A percentile compares a stretch with the other conserved stretches of the same genome.
Conservation (phyloP, 371 early-diverging fungal genomes). For the Parasitella parasitica region DNA sequence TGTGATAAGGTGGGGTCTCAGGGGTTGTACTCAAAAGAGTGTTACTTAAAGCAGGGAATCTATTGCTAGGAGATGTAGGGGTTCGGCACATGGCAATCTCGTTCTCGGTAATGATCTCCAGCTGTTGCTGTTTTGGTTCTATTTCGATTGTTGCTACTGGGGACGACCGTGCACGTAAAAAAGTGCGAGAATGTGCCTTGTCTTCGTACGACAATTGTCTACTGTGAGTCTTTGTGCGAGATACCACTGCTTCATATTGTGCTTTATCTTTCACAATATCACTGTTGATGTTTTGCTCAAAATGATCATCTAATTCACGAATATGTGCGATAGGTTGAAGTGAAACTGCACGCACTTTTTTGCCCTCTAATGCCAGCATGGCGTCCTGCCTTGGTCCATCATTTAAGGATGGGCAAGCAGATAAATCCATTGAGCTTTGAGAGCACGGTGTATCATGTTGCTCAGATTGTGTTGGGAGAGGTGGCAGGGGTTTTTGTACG, state of each 20-base stretch:
- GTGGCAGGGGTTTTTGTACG: not conserved
- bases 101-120: constrained; percentile 20
- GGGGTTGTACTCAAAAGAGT: not conserved
- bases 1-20: constrained; percentile 25
- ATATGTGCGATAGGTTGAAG: constrained; percentile 11
- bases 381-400: constrained; percentile 30
- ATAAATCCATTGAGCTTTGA: constrained; percentile 6
- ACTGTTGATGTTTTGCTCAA: not conserved
- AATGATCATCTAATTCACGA: constrained; percentile 18
- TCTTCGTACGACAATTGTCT: constrained; percentile 24
- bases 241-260: constrained; percentile 36
- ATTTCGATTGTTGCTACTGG: not conserved
- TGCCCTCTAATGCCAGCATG: constrained; percentile 32
- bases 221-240: constrained; percentile 22
- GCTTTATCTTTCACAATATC: constrained; percentile 33
- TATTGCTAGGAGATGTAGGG: not conserved
- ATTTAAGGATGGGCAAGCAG: constrained; percentile 4
- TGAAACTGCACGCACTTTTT: not conserved
- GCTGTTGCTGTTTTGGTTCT: not conserved
- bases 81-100: not conserved
- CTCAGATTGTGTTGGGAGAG: not conserved
- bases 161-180: constrained; percentile 21
- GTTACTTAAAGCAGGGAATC: not conserved
- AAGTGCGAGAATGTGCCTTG: not conserved
- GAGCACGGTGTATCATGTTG: not conserved